Conservation (phyloP, 257 asterid species). For the Solanum pimpinellifolium region DNA sequence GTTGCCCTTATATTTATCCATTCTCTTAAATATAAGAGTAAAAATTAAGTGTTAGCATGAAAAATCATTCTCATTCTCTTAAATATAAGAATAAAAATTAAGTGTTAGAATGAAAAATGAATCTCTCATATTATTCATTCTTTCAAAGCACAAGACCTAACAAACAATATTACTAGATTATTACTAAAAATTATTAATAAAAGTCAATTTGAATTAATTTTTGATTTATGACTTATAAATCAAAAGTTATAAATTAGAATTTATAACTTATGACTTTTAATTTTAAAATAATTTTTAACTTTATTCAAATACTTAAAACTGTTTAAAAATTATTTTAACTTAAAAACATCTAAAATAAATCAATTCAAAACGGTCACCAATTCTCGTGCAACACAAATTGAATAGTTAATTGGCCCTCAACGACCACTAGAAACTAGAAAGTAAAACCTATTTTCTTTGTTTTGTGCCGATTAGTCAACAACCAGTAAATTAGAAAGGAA, state of each 20-base stretch:
- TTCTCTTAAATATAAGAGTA: neutral
- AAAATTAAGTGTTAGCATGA: neutral
- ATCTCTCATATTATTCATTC: neutral
- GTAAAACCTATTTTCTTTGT: neutral
- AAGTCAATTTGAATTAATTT: too few species aligned
- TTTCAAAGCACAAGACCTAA: too few species aligned
- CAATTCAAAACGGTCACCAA: too few species aligned
- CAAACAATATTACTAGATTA: too few species aligned
- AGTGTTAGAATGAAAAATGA: neutral
- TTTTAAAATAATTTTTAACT: too few species aligned
- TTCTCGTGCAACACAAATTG: neutral
- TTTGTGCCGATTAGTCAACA: neutral
- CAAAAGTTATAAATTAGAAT: too few species aligned
- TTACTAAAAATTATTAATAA: neutral
- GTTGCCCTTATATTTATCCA: too few species aligned
- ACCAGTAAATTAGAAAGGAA: neutral
- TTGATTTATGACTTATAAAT: too few species aligned
- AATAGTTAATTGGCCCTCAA: neutral
- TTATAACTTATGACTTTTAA: too few species aligned
- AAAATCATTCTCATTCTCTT: neutral
- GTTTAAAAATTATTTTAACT: rapidly evolving
- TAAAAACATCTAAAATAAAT: too few species aligned
- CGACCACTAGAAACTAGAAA: neutral
- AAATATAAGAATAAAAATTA: neutral
- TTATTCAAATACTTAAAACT: too few species aligned